phyloP scores from a whole-genome alignment of 2,329 filamentous ascomycete genomes.

The Cercospora sojina region DNA sequence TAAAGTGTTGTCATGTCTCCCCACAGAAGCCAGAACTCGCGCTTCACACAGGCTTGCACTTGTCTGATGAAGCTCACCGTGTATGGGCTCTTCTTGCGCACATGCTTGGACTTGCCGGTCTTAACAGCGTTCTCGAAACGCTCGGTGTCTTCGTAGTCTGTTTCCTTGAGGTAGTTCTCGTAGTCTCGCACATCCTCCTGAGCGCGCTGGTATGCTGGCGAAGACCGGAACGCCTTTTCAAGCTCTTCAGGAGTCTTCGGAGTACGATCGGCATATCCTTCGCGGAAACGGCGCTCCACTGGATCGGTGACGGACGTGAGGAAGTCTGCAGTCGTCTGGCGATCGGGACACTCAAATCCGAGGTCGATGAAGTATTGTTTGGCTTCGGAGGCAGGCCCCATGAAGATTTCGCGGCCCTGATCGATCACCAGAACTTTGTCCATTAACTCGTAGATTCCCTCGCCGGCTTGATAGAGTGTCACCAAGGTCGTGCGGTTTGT shows the following conservation, averaged over 20 bases:
- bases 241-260: slow-evolving; percentile 70
- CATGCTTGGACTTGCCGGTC: slow-evolving; percentile 63
- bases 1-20: slow-evolving; percentile 73
- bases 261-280: slow-evolving; percentile 63
- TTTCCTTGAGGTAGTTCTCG: slow-evolving; percentile 57
- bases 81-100: slow-evolving; percentile 68
- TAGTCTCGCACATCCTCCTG: slow-evolving; percentile 62
- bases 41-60: slow-evolving; percentile 65
- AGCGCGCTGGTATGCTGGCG: slow-evolving; percentile 60
- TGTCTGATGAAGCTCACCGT: slow-evolving; percentile 73
- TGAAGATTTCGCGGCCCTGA: slow-evolving; percentile 66
- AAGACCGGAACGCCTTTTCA: slow-evolving; percentile 64
- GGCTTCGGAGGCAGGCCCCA: slow-evolving; percentile 61
- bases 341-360: slow-evolving; percentile 59
- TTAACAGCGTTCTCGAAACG: slow-evolving; percentile 63
- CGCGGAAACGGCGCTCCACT: slow-evolving; percentile 65
- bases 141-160: slow-evolving; percentile 59
- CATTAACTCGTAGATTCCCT: slow-evolving; percentile 70
- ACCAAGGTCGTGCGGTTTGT: slow-evolving; percentile 69
- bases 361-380: slow-evolving; percentile 65
- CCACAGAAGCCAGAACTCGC: slow-evolving; percentile 76
- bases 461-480: slow-evolving; percentile 69
- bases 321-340: slow-evolving; percentile 75
- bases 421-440: slow-evolving; percentile 81
- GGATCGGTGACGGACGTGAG: slow-evolving; percentile 74